Base-by-base conservation (phyloP, 805 yeast genomes). In the Barnettozyma pratensis region DNA sequence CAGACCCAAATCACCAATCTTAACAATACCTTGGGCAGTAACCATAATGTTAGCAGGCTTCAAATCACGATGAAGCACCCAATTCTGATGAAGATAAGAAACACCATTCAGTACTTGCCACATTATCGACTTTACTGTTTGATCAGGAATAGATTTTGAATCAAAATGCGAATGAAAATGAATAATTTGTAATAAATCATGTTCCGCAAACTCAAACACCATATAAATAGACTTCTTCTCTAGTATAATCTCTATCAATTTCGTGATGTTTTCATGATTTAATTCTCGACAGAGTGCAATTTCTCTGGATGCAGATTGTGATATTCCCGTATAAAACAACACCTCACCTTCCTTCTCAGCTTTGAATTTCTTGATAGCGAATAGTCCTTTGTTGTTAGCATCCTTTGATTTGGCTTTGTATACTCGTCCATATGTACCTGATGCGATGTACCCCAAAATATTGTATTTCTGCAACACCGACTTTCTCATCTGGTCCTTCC, bases 41-140 rank as follows among this genome's bases (percentile, higher is more conserved):
- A 92, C 96, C 98, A 92, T 94, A 55, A 94, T 92, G 67, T 92
- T 92, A 2, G 99, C 99, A 1, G 99, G 99, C 61, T 94, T 94
- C 54, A 94, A 74, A 67, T 94, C 99, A 53, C 99, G 75, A 67
- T 94, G 99, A 44, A 94, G 71, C 3, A 94, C 83, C 98, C 99
- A 94, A 66, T 94, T 92, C 65, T 90, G 92, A 66, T 94, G 99
- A 39, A 94, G 68, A 61, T 84, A 94, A 0, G 90, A 81, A 2
- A 94, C 91, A 4, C 99, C 99, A 59, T 87, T 87, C 29, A 94
- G 66, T 5, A 95, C 84, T 68, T 94, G 99, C 90, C 94, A 90
- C 65, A 89, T 76, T 29, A 91, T 83, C 1, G 96, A 85, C 61
- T 91, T 89, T 27, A 91, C 72, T 42, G 90, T 85, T 41, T 77